Percentiles rank a stretch among this genome's conserved stretches.
Evolutionary conservation across 148 eudicot genomes (phyloP).

Genomic region (Nepenthes gracilis): DNA sequence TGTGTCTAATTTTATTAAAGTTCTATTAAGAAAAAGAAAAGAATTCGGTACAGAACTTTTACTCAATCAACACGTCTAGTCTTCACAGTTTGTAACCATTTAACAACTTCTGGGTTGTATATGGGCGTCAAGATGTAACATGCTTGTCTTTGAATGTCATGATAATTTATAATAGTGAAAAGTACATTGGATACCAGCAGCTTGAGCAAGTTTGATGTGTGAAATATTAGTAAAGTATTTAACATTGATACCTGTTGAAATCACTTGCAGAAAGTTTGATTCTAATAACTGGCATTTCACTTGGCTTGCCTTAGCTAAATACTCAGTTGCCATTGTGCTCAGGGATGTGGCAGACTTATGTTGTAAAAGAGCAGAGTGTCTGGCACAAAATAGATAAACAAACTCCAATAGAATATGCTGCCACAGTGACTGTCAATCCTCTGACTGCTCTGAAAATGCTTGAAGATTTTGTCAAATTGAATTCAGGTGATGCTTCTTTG

Average conservation of each 20-base stretch:
- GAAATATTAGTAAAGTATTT: too few species aligned
- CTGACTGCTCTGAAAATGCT: constrained; percentile 85
- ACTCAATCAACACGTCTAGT: too few species aligned
- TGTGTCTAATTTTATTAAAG: too few species aligned
- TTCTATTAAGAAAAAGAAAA: not conserved
- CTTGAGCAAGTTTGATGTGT: too few species aligned
- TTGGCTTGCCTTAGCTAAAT: not conserved
- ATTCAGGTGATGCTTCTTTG: constrained; percentile 35
- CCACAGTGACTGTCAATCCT: constrained; percentile 83
- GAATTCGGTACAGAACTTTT: too few species aligned
- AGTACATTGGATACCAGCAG: not conserved
- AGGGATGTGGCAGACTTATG: constrained; percentile 89
- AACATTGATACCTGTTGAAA: too few species aligned
- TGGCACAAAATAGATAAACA: constrained; percentile 77
- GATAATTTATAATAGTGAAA: too few species aligned
- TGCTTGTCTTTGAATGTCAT: too few species aligned
- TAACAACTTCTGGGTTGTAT: too few species aligned
- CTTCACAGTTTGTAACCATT: too few species aligned
- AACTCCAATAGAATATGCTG: constrained; percentile 78
- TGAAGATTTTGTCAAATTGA: constrained; percentile 52
- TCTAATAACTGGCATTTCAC: not conserved
- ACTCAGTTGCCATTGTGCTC: constrained; percentile 1
- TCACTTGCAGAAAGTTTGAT: too few species aligned
- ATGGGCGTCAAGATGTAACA: too few species aligned
- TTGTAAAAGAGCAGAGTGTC: constrained; percentile 62